Evolutionary conservation across 2,329 filamentous ascomycete genomes (phyloP), one percentile per base, ranked within the genome.

Genomic region (Sporothrix globosa): DNA sequence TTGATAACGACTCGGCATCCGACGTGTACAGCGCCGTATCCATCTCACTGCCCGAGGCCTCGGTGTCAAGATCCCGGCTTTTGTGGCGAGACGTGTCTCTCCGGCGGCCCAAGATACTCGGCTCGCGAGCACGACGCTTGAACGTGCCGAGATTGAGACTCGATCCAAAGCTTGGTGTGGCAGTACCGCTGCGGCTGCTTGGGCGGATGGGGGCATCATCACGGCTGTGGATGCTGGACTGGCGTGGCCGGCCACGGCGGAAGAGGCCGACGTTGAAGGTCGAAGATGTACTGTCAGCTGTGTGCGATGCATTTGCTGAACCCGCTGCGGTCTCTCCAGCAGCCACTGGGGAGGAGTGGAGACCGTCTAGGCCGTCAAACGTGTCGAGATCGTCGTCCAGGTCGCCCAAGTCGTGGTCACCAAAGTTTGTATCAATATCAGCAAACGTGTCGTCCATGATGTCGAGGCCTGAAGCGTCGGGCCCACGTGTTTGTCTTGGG

Each of bases 31-130:
- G 65, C 1, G 34, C 48, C 14, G 65, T 67, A 50, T 73, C 70
- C 48, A 69, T n/a, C 14, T 74, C 73, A 34, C 67, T 61, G 9
- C 63, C 73, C 27, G 73, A 69, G 72, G 70, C 71, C 21, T 74
- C 77, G 58, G 72, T n/a, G 41, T 63, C 69, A 41, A 63, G 46
- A 21, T 70, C 65, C 9, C 71, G 71, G 69, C 71, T 72, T 11
- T 72, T 66, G 17, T 82, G 86, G 72, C 84, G 83, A 2, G 81
- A 68, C 53, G 60, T 44, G 19, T 39, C 66, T 67, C 56, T 46
- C 84, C 81, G 81, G 0, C 85, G 84, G 5, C 86, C 84, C 54
- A 90, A 77, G 69, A 90, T 89, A 77, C 88, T 90, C 2, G 86
- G 87, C 76, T 90, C 87, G 60, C 88, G 81, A 21, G 82, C 81